A percentile compares a stretch with the other conserved stretches of the same genome.
Conservation (phyloP, 176 grass and related monocot species). For the Elaeis guineensis region DNA sequence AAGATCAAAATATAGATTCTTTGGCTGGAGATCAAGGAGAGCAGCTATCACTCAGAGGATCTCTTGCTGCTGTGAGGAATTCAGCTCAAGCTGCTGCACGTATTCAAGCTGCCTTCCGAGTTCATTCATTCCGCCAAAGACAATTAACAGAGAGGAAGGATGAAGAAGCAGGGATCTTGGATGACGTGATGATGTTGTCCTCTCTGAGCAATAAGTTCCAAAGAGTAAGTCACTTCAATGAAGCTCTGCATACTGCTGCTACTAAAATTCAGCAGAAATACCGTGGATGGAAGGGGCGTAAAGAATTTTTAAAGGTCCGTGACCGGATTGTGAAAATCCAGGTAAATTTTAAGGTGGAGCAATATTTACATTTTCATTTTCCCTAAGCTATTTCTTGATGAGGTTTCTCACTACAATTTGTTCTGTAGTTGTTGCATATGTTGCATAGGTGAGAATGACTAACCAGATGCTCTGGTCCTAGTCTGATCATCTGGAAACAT, state of each 20-base stretch:
- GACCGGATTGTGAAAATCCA: constrained; percentile 72
- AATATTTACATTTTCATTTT: not conserved
- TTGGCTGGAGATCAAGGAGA: not conserved
- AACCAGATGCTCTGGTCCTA: no score
- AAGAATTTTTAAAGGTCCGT: constrained; percentile 57
- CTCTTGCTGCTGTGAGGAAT: constrained; percentile 54
- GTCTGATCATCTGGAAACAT: no score
- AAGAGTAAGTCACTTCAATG: constrained; percentile 21
- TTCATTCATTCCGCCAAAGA: constrained; percentile 60
- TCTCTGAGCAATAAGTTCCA: constrained; percentile 18
- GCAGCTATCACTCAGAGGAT: constrained; percentile 26
- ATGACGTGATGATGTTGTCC: constrained; percentile 21
- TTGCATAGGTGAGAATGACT: no score
- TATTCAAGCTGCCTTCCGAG: constrained; percentile 61
- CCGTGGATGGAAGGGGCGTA: constrained; percentile 72
- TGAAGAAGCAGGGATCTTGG: constrained; percentile 11
- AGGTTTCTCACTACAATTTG: no score
- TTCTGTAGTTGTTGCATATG: no score
- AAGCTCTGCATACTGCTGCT: constrained; percentile 59
- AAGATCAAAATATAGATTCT: constrained; percentile 10
- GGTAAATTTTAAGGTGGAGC: constrained; percentile 24
- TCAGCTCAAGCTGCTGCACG: constrained; percentile 55
- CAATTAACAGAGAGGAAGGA: constrained; percentile 18
- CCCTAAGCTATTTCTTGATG: no score
- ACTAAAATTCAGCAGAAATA: constrained; percentile 75